These are phyloP conservation scores for Silene coronaria DNA, from an alignment of 179 eudicot genomes.

Conservation along the genomic window DNA sequence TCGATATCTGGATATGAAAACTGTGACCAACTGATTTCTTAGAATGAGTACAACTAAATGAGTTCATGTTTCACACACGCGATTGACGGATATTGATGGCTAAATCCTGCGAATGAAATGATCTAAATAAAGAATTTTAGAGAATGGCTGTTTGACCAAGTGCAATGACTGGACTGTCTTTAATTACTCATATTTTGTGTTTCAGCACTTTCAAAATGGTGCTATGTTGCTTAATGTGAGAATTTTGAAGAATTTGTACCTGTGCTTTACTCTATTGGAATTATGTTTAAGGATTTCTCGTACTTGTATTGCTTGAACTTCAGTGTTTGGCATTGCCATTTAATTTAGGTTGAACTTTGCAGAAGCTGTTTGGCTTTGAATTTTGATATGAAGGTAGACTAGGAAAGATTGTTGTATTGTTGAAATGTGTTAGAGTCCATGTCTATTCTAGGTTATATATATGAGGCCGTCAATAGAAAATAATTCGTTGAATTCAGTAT, in stretches of 20 bases:
- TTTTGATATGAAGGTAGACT: not conserved
- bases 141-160: not conserved
- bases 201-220: not conserved
- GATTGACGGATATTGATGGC: not conserved
- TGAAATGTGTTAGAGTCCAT: not conserved
- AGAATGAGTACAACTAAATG: not conserved
- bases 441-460: not conserved
- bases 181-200: not conserved
- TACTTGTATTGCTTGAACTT: not conserved
- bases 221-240: not conserved
- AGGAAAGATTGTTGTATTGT: not conserved
- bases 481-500: too few species aligned
- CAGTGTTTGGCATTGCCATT: not conserved
- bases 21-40: too few species aligned
- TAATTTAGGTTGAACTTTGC: not conserved
- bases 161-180: too few species aligned
- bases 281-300: not conserved
- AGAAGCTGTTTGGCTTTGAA: too few species aligned
- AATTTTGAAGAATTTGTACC: not conserved
- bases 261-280: not conserved
- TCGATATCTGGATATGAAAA: too few species aligned
- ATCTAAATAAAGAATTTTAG: not conserved
- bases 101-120: not conserved
- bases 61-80: not conserved
- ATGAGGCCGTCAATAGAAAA: too few species aligned